Evolutionary conservation across 1,284 basidiomycete species (phyloP).

Genomic region (Heterobasidion annosum): DNA sequence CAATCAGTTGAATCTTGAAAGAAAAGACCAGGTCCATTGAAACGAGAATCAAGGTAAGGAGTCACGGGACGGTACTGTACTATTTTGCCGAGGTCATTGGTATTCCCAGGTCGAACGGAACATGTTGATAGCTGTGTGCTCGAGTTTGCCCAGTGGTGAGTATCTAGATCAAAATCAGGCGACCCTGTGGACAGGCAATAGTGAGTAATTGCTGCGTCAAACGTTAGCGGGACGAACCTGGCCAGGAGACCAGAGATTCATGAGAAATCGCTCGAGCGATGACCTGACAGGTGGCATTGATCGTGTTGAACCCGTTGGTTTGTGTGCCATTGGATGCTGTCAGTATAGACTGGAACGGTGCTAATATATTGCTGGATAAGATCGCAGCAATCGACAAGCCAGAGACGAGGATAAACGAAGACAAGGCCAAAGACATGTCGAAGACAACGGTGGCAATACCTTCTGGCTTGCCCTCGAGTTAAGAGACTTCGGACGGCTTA

Average conservation of each 20-base stretch:
- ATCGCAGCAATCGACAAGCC: neutral
- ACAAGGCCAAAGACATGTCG: neutral
- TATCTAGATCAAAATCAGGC: conserved; percentile 10
- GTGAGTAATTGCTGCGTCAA: neutral
- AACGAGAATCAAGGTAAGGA: neutral
- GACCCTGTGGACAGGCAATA: neutral
- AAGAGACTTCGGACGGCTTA: too few relatives aligned
- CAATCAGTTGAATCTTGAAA: conserved; percentile 35
- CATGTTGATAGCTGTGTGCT: conserved; percentile 16
- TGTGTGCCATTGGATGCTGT: neutral
- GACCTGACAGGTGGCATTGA: neutral
- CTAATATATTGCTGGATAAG: neutral
- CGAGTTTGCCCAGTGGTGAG: conserved; percentile 20
- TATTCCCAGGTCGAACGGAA: conserved; percentile 11
- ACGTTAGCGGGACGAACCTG: neutral
- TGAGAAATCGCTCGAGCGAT: neutral
- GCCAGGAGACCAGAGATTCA: neutral
- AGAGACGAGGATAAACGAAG: neutral
- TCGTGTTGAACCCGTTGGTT: neutral
- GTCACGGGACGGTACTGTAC: neutral
- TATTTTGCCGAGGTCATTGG: neutral
- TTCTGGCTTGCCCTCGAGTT: too few relatives aligned
- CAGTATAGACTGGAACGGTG: neutral
- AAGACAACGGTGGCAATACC: neutral
- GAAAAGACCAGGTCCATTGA: neutral